A percentile compares a stretch with the other conserved stretches of the same genome.
Conservation (phyloP, 1,284 basidiomycete genomes). For the Naganishia albida region DNA sequence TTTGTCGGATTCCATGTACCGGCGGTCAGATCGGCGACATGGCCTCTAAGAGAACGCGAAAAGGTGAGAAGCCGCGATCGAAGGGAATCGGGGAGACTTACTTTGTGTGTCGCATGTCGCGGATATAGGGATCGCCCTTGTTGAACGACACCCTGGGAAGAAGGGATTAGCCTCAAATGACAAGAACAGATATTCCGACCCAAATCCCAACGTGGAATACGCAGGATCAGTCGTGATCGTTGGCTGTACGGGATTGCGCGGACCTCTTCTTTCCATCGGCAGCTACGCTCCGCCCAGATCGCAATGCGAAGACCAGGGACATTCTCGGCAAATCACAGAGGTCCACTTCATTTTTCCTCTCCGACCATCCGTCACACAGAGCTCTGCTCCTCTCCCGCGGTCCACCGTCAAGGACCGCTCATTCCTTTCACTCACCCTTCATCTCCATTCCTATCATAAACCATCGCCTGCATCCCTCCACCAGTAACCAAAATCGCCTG, state of each 20-base stretch:
- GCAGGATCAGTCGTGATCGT: too few relatives aligned
- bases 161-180: background rate
- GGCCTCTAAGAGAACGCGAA: constrained; percentile 65
- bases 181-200: too few relatives aligned
- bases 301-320: background rate
- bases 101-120: constrained; percentile 97
- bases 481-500: constrained; percentile 82
- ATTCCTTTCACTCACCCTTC: constrained; percentile 66
- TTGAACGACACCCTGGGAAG: constrained; percentile 71
- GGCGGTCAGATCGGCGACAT: constrained; percentile 87
- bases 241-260: too few relatives aligned
- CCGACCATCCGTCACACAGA: background rate
- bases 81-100: constrained; percentile 53
- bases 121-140: constrained; percentile 96
- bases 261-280: background rate
- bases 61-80: background rate
- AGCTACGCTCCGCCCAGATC: background rate
- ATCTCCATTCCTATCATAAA: constrained; percentile 87
- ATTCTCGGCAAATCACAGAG: too few relatives aligned
- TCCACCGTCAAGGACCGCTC: background rate
- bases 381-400: too few relatives aligned
- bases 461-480: constrained; percentile 80
- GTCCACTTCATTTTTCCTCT: background rate
- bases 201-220: too few relatives aligned
- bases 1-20: constrained; percentile 91